phyloP scores from a whole-genome alignment of 2,329 filamentous ascomycete genomes.

The Exophiala dermatitidis region DNA sequence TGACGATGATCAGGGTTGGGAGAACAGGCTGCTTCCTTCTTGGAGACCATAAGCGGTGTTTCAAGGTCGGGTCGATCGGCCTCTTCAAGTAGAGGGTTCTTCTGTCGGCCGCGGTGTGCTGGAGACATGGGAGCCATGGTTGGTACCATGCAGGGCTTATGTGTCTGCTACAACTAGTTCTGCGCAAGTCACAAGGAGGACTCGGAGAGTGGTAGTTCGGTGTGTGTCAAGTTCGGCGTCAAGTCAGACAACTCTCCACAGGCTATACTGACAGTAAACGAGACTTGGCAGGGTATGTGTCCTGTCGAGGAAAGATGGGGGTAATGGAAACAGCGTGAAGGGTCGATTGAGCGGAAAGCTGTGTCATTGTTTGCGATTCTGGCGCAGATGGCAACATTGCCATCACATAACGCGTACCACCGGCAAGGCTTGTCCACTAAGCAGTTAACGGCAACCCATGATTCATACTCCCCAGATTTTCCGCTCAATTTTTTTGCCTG shows the following conservation, averaged over 20 bases:
- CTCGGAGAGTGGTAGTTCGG: not conserved
- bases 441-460: constrained; percentile 24
- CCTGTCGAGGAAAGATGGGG: constrained; percentile 23
- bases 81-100: not conserved
- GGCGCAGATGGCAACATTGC: constrained; percentile 5
- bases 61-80: not conserved
- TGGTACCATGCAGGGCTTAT: not conserved
- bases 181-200: not conserved
- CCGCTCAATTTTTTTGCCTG: not conserved
- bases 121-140: not conserved
- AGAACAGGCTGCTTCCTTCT: not conserved
- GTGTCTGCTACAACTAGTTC: not conserved
- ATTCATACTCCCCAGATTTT: constrained; percentile 16
- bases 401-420: constrained; percentile 17
- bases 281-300: not conserved
- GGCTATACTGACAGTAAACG: not conserved
- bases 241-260: constrained; percentile 14
- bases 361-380: constrained; percentile 24
- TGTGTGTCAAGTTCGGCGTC: not conserved
- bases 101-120: not conserved
- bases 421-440: constrained; percentile 19
- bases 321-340: constrained; percentile 24
- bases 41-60: not conserved
- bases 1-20: not conserved
- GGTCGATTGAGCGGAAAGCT: constrained; percentile 9